phyloP scores from a whole-genome alignment of 352 stramenopile species.

The Plasmopara viticola region DNA sequence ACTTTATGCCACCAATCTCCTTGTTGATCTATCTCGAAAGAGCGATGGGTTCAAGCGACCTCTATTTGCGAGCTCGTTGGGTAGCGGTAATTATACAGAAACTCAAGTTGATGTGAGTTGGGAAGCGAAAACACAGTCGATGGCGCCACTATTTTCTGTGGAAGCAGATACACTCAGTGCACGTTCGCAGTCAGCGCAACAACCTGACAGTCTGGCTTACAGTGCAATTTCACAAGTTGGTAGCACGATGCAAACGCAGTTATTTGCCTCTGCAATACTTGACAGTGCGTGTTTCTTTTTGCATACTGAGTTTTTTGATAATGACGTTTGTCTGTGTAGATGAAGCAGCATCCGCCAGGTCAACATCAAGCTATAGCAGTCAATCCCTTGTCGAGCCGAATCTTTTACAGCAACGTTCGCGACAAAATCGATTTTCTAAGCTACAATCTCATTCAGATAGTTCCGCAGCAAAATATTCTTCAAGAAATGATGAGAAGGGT shows the following conservation, averaged over 20 bases:
- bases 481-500: conserved; percentile 22
- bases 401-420: not conserved
- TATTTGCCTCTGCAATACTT: conserved; percentile 27
- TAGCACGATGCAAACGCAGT: conserved; percentile 41
- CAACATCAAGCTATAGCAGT: conserved; percentile 2
- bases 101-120: conserved; percentile 59
- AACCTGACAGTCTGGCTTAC: conserved; percentile 1
- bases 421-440: conserved; percentile 31
- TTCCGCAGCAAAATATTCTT: conserved; percentile 6
- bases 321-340: conserved; percentile 1
- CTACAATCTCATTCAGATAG: conserved; percentile 7
- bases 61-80: conserved; percentile 51
- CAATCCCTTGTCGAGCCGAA: conserved; percentile 7
- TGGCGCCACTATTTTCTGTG: conserved; percentile 73
- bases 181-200: conserved; percentile 3
- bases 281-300: conserved; percentile 3
- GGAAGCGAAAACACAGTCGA: conserved; percentile 58
- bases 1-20: conserved; percentile 56
- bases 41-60: conserved; percentile 22
- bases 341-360: conserved; percentile 8
- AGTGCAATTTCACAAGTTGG: conserved; percentile 9
- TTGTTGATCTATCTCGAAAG: conserved; percentile 33
- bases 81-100: conserved; percentile 39
- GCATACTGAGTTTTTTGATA: not conserved
- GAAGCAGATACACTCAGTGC: conserved; percentile 47